Base-by-base conservation (phyloP, 1,139 yeast genomes). In the Yamadazyma siamensis region DNA sequence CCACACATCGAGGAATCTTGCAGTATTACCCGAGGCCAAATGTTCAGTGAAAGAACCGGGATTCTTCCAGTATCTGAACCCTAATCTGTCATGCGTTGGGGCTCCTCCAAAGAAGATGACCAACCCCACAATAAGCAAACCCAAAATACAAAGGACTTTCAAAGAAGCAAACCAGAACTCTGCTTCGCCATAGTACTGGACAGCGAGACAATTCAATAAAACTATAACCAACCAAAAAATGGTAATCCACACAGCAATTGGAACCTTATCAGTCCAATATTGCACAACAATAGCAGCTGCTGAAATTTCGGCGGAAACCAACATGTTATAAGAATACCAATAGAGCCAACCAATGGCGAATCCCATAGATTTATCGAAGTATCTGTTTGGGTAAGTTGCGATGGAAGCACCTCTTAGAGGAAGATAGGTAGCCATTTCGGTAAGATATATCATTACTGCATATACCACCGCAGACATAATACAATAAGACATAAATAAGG, bases 81-180 rank as follows among this genome's bases (percentile, higher is more conserved):
- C 80, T 27, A 75, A 56, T 43, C 82, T 61, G 43, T 75, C 81
- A 44, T 75, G 78, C 29, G 64, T 61, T 30, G 83, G 83, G 26
- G 70, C 75, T 20, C 76, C 77, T 15, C 77, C 77, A 40, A 65
- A 65, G 43, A 52, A 71, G 39, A 56, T 56, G 43, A 57, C 73
- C 46, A 57, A 55, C 10, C 71, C 71, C 33, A 62, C 49, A 25
- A 66, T 61, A 31, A 65, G 61, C 38, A 65, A 56, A 3, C 69
- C 69, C 3, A 56, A 44, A 28, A 64, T 54, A 4, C 65, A 55
- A 30, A 64, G 47, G 38, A 66, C 52, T 37, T 65, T 81, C 35
- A 80, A 58, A 19, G 77, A 56, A 0, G 87, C 85, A 39, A 80
- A 64, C 74, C 77, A 75, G 48, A 76, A 80, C 49, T 80, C 86